Percentiles rank a stretch among this genome's conserved stretches.
Conservation (phyloP, 495 filamentous ascomycete genomes). For the Tuber umbilicatum region DNA sequence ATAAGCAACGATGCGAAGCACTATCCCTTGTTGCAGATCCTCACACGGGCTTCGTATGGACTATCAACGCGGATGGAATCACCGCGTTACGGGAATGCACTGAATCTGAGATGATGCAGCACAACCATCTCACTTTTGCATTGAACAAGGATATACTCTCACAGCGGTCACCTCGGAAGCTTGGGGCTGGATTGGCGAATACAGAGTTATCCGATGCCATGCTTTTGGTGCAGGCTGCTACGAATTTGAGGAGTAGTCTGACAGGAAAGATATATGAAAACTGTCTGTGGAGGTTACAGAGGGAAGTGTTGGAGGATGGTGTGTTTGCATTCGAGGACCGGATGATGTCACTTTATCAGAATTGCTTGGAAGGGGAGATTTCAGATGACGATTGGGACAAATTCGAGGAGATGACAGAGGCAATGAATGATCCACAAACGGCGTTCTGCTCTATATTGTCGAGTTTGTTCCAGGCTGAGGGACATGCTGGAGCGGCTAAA, state of each 20-base stretch:
- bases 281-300: constrained; percentile 31
- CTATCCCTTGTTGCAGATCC: constrained; percentile 68
- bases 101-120: constrained; percentile 60
- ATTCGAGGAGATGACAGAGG: constrained; percentile 33
- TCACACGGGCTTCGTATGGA: constrained; percentile 66
- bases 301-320: constrained; percentile 35
- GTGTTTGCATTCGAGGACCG: constrained; percentile 32
- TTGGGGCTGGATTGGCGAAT: constrained; percentile 24
- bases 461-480: constrained; percentile 32
- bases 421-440: constrained; percentile 28
- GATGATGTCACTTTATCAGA: constrained; percentile 36
- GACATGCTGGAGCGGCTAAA: constrained; percentile 18
- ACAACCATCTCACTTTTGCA: constrained; percentile 47
- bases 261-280: constrained; percentile 32
- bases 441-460: constrained; percentile 31
- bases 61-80: constrained; percentile 70
- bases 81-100: constrained; percentile 73
- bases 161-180: constrained; percentile 21
- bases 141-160: constrained; percentile 32
- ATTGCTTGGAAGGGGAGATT: constrained; percentile 34
- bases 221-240: constrained; percentile 33
- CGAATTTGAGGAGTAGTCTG: constrained; percentile 31
- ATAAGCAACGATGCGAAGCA: constrained; percentile 73
- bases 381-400: constrained; percentile 32
- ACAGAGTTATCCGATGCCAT: constrained; percentile 32